Evolutionary conservation across 169 alveolate species (phyloP), one percentile per base, ranked within the genome.

Genomic region (Eimeria praecox): DNA sequence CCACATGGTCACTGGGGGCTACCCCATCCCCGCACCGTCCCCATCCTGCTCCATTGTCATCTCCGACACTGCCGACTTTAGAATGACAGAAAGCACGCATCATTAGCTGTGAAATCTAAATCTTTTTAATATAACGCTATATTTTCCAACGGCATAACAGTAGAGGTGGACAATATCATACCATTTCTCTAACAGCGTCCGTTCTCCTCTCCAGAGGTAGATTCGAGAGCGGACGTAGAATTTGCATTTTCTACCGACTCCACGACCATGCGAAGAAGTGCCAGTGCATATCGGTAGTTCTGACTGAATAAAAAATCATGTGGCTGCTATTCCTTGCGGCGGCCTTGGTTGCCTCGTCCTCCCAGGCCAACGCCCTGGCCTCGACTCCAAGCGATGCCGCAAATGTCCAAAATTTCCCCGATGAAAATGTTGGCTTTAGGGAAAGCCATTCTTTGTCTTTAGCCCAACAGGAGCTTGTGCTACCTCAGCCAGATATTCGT

Each of bases 21-120:
- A 69, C 80, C 80, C 80, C 80, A 69, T 46, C 80, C 80, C 80
- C 80, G 46, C 80, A 69, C 80, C 44, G 80, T 35, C 24, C 80
- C 49, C 80, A 69, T 22, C 80, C 49, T 35, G 49, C 80, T 69
- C 80, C 80, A 35, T 69, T 12, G 49, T 69, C 80, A 33, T 9
- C 80, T 69, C 49, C 80, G 46, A 10, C n/a, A 69, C 49, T 33
- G 80, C 3, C 42, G 24, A 16, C 44, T 8, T 16, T 30, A 69
- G 49, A 33, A 69, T 10, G 2, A 9, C 38, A 69, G 27, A 69
- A 69, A 46, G 35, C 80, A 69, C 8, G 49, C 49, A 69, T 3
- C 46, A 33, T 69, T 69, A 24, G 24, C 27, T 12, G 35, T 69
- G 80, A 69, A 69, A 69, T 69, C 18, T 33, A n/a, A 69, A 69